Base-by-base conservation (phyloP, 495 filamentous ascomycete species). In the Annulohypoxylon moriforme region DNA sequence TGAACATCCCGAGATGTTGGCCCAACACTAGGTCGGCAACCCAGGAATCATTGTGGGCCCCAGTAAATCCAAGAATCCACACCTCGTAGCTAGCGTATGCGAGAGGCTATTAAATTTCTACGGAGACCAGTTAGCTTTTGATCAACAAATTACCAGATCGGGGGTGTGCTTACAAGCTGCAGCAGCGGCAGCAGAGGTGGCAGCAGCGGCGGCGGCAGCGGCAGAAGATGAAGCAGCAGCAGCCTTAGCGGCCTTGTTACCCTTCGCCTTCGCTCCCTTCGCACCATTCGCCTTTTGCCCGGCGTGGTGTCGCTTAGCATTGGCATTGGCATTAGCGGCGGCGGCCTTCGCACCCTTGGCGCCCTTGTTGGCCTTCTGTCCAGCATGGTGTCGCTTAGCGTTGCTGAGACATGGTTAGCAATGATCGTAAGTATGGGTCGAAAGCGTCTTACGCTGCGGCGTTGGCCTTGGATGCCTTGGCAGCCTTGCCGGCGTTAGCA, bases 341-440 rank as follows among this genome's bases (percentile, higher is more conserved):
- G 8, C 24, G 5, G 46, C 49, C 16, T 69, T 25, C 7, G 60
- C 36, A 14, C 36, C 36, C 36, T 64, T 65, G 14, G 20, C 47
- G 11, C 52, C 49, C 27, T 69, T 74, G 13, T 69, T 74, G 14
- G 74, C 68, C 4, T 49, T 59, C 20, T 74, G 50, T 10, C 74
- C 74, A 10, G 59, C 56, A 36, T 76, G 74, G 61, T 76, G 71
- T 46, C 74, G 60, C 67, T 76, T 76, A 38, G 66, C 66, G 68
- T 75, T 68, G 56, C 65, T 73, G 38, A 22, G 11, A 24, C 18
- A 14, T 24, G 24, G 57, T 73, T 50, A 73, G 70, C 29, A 62
- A 44, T 8, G 49, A 27, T 53, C 25, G 13, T 5, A 8, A 25
- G 46, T 49, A 16, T 31, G 20, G 31, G 14, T 22, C 22, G 1